Evolutionary conservation across 2,329 filamentous ascomycete genomes (phyloP), one percentile per base, ranked within the genome.

Genomic region (Talaromyces piceae): DNA sequence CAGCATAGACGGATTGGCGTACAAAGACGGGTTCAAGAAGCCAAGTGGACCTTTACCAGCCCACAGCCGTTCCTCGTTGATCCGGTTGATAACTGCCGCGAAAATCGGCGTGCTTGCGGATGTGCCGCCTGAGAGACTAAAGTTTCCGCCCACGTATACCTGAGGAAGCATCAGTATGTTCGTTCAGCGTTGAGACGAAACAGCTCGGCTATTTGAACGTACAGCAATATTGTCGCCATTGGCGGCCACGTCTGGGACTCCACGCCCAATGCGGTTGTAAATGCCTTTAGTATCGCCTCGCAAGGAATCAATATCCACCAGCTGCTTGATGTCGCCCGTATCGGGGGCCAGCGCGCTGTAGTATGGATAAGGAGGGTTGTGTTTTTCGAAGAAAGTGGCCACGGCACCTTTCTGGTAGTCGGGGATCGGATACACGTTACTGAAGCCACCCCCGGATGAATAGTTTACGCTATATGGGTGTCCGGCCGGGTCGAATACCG

Each of bases 211-310:
- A 49, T 12, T 23, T 4, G 22, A 26, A 45, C 41, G 41, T 52
- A 52, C 50, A 8, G 46, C 41, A 27, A 52, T 49, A 22, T 52
- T 52, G 41, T 52, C 50, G 12, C 50, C 50, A 49, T 52, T 52
- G 23, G 50, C 50, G 12, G 50, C 45, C 16, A 52, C 50, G 7
- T 52, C 50, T 4, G 50, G 50, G 5, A 49, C 41, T 23, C 50
- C 50, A n/a, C 50, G 46, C 1, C 50, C 50, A 16, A 49, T 41
- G 3, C 50, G 41, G 20, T 52, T 52, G 20, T 52, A 52, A 7
- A 52, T 48, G 12, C 50, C 50, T 13, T 41, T 46, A 11, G 28
- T 49, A 20, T 41, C 44, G 41, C 50, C 50, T 2, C 25, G 27
- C 30, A 52, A 48, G 25, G 33, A 33, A 37, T 52, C 39, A 8